A percentile compares a stretch with the other conserved stretches of the same genome.
Conservation (phyloP, 495 filamentous ascomycete species). For the Cenococcum geophilum region DNA sequence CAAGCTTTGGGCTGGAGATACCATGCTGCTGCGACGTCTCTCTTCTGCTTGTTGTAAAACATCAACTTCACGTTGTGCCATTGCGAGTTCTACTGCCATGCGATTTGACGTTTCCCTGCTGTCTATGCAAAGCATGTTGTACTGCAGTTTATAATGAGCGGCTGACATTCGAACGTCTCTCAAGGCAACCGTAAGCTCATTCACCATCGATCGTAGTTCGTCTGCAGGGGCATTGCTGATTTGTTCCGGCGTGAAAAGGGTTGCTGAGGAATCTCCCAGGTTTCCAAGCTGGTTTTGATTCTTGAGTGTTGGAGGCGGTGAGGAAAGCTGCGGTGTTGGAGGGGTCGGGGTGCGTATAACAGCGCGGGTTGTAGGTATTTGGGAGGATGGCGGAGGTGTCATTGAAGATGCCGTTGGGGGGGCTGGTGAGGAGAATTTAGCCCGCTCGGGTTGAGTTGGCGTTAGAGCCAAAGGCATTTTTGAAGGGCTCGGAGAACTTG, state of each 20-base stretch:
- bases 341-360: constrained; percentile 28
- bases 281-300: constrained; percentile 11
- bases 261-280: constrained; percentile 19
- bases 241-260: constrained; percentile 49
- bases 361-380: constrained; percentile 16
- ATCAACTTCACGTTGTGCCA: constrained; percentile 85
- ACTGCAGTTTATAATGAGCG: constrained; percentile 88
- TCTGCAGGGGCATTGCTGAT: constrained; percentile 53
- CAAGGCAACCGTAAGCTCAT: constrained; percentile 47
- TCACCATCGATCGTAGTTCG: constrained; percentile 54
- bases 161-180: constrained; percentile 70
- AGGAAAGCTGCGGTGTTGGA: constrained; percentile 30
- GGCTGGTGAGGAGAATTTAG: constrained; percentile 31
- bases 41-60: constrained; percentile 58
- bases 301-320: constrained; percentile 31
- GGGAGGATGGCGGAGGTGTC: constrained; percentile 34
- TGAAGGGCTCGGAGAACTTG: constrained; percentile 8
- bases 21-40: constrained; percentile 21
- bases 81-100: constrained; percentile 86
- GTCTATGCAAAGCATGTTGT: constrained; percentile 78
- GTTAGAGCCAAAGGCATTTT: constrained; percentile 19
- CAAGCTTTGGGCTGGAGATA: constrained; percentile 44
- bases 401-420: constrained; percentile 29
- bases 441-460: constrained; percentile 11
- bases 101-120: constrained; percentile 80